These are phyloP conservation scores for Lipomyces sp. DNA, from an alignment of 805 yeast species.

Conservation along the genomic window DNA sequence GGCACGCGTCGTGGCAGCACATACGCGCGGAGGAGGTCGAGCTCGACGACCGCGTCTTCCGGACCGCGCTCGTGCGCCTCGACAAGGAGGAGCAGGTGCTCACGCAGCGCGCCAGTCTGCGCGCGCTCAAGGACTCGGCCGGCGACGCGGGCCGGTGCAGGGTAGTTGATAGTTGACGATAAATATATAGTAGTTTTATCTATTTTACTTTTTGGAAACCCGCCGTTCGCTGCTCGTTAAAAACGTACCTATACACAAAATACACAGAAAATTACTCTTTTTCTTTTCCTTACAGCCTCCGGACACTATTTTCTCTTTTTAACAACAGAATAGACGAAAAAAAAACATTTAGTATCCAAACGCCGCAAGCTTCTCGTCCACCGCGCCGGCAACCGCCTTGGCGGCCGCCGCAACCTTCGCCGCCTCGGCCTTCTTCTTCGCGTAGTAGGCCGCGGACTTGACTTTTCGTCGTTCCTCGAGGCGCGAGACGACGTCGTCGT, in stretches of 20 bases:
- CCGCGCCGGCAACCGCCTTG: conserved; percentile 85
- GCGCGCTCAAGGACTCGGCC: conserved; percentile 18
- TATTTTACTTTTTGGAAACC: background rate
- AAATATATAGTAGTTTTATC: background rate
- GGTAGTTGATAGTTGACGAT: background rate
- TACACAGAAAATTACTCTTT: background rate
- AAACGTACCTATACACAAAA: background rate
- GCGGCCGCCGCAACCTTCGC: conserved; percentile 87
- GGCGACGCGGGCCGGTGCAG: conserved; percentile 15
- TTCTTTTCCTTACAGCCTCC: background rate
- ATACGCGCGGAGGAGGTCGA: conserved; percentile 27
- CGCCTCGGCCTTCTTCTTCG: conserved; percentile 94
- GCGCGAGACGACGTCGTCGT: conserved; percentile 95
- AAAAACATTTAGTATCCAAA: conserved; percentile 80
- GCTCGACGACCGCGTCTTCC: conserved; percentile 19
- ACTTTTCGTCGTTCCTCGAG: conserved; percentile 99
- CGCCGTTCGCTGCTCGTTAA: no score
- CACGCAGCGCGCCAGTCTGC: conserved; percentile 10
- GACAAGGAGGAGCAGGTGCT: conserved; percentile 13
- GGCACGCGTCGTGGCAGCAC: conserved; percentile 29
- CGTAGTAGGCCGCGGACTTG: conserved; percentile 98
- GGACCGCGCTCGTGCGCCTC: conserved; percentile 4
- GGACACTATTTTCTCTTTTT: background rate
- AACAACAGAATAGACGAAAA: background rate
- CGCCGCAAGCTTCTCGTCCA: conserved; percentile 88